Evolutionary conservation across 208 protist genomes (phyloP).

Genomic region (Kentomonas sorsogonicus): DNA sequence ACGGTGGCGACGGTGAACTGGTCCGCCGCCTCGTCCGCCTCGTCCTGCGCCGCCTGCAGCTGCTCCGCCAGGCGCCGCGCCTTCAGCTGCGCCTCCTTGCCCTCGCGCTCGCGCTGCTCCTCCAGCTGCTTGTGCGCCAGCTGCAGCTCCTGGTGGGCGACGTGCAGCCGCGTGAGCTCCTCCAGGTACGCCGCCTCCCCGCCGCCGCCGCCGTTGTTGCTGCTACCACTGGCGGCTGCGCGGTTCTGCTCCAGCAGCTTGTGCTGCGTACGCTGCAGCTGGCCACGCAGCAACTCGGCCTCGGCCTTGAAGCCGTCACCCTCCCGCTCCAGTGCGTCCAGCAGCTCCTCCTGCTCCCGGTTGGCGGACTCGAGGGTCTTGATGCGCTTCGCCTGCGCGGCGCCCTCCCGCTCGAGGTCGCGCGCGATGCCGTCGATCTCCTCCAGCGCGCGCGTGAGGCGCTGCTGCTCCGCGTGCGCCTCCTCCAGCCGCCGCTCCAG

Average conservation of each 20-base stretch:
- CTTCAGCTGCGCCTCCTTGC: constrained; percentile 16
- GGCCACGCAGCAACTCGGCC: constrained; percentile 27
- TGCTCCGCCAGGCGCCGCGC: constrained; percentile 23
- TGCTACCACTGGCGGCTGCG: no score
- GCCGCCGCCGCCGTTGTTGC: no score
- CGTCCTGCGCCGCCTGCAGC: constrained; percentile 47
- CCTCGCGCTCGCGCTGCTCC: constrained; percentile 29
- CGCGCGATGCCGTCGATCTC: constrained; percentile 57
- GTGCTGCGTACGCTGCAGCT: constrained; percentile 46
- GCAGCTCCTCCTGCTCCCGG: constrained; percentile 30
- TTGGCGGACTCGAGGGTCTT: constrained; percentile 30
- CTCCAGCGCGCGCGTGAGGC: constrained; percentile 34
- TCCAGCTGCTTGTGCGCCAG: constrained; percentile 38
- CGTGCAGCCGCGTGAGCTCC: constrained; percentile 55
- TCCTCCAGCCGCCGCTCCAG: constrained; percentile 42
- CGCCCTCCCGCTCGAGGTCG: constrained; percentile 61
- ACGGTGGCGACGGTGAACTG: constrained; percentile 42
- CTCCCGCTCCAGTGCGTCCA: constrained; percentile 31
- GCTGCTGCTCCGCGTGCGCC: constrained; percentile 26
- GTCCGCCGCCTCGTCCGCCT: constrained; percentile 47
- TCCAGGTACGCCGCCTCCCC: constrained; percentile 48
- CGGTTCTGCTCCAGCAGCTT: constrained; percentile 42
- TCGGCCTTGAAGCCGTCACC: constrained; percentile 22
- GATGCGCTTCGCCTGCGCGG: constrained; percentile 20
- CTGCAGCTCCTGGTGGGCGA: constrained; percentile 62